phyloP scores from a whole-genome alignment of 1,284 basidiomycete genomes.

The Meira nashicola region DNA sequence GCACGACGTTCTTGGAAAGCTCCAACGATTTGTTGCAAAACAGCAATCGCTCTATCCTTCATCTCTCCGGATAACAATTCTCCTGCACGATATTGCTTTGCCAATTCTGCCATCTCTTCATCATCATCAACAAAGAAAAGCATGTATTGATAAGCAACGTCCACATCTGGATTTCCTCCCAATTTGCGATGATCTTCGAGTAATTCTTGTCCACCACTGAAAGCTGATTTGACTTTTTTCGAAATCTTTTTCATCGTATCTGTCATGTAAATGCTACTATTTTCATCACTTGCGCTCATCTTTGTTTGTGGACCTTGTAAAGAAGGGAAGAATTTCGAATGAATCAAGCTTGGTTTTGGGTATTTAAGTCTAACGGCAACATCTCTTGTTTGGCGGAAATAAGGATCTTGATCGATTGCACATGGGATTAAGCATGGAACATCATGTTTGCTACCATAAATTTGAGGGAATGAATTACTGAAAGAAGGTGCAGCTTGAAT shows the following conservation, averaged over 20 bases:
- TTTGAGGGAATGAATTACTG: slow-evolving; percentile 97
- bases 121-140: slow-evolving; percentile 97
- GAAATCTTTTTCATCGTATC: slow-evolving; percentile 91
- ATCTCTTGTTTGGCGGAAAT: slow-evolving; percentile 96
- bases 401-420: slow-evolving; percentile 87
- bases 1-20: slow-evolving; percentile 86
- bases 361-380: slow-evolving; percentile 90
- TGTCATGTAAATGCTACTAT: slow-evolving; percentile 89
- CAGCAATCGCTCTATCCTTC: slow-evolving; percentile 80
- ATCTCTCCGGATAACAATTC: slow-evolving; percentile 83
- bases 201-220: slow-evolving; percentile 65
- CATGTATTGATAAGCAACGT: slow-evolving; percentile 92
- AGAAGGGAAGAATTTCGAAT: slow-evolving; percentile 97
- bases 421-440: slow-evolving; percentile 94
- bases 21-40: slow-evolving; percentile 77
- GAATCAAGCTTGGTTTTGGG: slow-evolving; percentile 85
- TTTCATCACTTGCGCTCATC: slow-evolving; percentile 92
- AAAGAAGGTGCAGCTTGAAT: slow-evolving; percentile 95
- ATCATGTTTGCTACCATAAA: slow-evolving; percentile 78
- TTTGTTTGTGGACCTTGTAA: slow-evolving; percentile 96
- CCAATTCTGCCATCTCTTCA: slow-evolving; percentile 71
- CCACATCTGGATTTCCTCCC: slow-evolving; percentile 91
- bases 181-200: slow-evolving; percentile 83
- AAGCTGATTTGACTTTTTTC: slow-evolving; percentile 84
- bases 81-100: slow-evolving; percentile 88